These are phyloP conservation scores for Didymella exigua DNA, from an alignment of 2,329 filamentous ascomycete genomes.

Conservation along the genomic window DNA sequence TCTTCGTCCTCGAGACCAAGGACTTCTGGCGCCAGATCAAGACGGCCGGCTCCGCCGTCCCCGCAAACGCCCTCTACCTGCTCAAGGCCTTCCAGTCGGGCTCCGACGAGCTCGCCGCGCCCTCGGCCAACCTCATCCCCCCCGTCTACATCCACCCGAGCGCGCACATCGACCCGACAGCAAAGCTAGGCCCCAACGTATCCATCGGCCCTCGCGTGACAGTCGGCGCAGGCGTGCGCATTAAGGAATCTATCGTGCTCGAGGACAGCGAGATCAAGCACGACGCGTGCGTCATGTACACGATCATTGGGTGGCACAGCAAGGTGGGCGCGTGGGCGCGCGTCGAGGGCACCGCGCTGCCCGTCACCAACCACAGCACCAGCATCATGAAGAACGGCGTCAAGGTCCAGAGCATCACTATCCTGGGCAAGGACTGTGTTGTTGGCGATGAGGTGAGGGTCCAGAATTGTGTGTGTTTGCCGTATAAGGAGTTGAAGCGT, in stretches of 20 bases:
- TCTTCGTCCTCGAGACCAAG: conserved; percentile 98
- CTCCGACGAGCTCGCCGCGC: conserved; percentile 79
- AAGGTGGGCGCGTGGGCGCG: conserved; percentile 97
- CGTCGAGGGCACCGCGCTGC: conserved; percentile 92
- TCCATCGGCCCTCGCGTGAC: conserved; percentile 88
- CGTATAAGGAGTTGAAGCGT: conserved; percentile 97
- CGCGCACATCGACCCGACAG: conserved; percentile 87
- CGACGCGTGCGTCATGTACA: conserved; percentile 92
- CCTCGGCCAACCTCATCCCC: conserved; percentile 84
- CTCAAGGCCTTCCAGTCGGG: conserved; percentile 88
- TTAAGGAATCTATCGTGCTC: conserved; percentile 95
- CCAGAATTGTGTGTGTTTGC: conserved; percentile 97
- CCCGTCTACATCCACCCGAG: conserved; percentile 96
- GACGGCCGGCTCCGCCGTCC: conserved; percentile 94
- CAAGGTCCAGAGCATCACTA: conserved; percentile 98
- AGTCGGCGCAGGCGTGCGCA: conserved; percentile 83
- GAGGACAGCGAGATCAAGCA: conserved; percentile 97
- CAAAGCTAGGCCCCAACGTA: conserved; percentile 96
- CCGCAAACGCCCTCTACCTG: conserved; percentile 94
- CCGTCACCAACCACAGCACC: conserved; percentile 85
- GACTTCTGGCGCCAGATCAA: conserved; percentile 99
- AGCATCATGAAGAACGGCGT: conserved; percentile 97
- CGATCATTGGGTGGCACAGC: conserved; percentile 96
- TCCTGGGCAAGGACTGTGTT: conserved; percentile 92
- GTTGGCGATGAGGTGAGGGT: conserved; percentile 94